A percentile compares a stretch with the other conserved stretches of the same genome.
These are phyloP conservation scores for Lachnellula occidentalis DNA, from an alignment of 2,329 filamentous ascomycete species.

Conservation along the genomic window DNA sequence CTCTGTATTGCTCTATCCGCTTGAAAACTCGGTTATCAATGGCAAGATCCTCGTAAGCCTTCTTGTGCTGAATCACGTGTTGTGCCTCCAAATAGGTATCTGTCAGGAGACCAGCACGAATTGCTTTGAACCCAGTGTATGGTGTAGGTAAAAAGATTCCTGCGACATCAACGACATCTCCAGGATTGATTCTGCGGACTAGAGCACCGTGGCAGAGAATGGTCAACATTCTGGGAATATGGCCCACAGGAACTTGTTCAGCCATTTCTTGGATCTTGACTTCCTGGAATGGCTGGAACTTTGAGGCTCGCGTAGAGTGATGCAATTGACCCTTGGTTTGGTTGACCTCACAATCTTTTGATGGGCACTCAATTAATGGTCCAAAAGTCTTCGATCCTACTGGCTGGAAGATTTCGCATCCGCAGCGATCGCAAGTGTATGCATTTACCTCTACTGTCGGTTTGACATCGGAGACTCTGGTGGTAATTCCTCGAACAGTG, in stretches of 20 bases:
- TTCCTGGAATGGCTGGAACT: constrained; percentile 96
- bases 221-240: constrained; percentile 89
- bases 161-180: constrained; percentile 88
- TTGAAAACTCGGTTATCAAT: constrained; percentile 75
- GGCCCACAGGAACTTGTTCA: constrained; percentile 97
- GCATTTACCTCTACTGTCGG: constrained; percentile 96
- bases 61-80: constrained; percentile 91
- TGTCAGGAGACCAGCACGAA: constrained; percentile 90
- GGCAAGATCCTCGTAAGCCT: constrained; percentile 88
- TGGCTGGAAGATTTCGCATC: constrained; percentile 96
- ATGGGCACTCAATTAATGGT: constrained; percentile 81
- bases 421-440: constrained; percentile 94
- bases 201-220: constrained; percentile 84
- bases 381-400: constrained; percentile 86
- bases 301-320: constrained; percentile 90
- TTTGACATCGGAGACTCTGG: constrained; percentile 95
- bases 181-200: constrained; percentile 82
- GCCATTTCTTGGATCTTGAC: constrained; percentile 98
- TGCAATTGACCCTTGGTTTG: constrained; percentile 91
- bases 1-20: constrained; percentile 78
- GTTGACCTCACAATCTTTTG: constrained; percentile 82
- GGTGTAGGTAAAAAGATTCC: constrained; percentile 96
- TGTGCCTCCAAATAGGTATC: constrained; percentile 97
- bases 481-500: constrained; percentile 89
- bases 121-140: constrained; percentile 98